Base-by-base conservation (phyloP, 192 early-diverging fungal species). In the Backusella morwellensis region DNA sequence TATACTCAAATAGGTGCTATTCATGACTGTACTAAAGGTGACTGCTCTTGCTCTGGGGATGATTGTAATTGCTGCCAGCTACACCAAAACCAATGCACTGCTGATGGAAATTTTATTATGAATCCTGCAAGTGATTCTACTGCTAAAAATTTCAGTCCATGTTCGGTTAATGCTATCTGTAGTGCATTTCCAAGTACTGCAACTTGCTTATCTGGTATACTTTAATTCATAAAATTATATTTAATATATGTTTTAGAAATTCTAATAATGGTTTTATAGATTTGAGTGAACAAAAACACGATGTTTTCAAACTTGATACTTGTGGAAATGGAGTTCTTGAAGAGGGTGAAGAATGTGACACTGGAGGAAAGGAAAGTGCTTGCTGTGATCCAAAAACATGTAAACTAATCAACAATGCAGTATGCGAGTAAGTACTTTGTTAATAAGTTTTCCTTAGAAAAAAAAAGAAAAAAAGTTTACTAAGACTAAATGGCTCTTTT, bases 301-400 rank as follows among this genome's bases (percentile, higher is more conserved):
- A 63, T 0, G 3, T 70, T 40, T 70, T 38, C 21, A 23, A 70
- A 36, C 68, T 70, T 21, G 26, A 70, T 14, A 23, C 36, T 44
- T 98, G 97, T 79, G 97, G 97, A 35, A 98, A 98, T 82, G 97
- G 97, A 0, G 89, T 98, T 74, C 90, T 90, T 78, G 97, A 98
- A 81, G 66, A 81, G 2, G 92, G 91, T 73, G 97, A 98, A 84
- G 90, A 98, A 70, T 98, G 97, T 82, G 97, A 98, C 76, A 95
- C 95, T 82, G 95, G 94, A 6, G 79, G 86, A 6, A 89, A 88
- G 38, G 88, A 90, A 70, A 93, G 94, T 73, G 86, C 90, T n/a
- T 98, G 97, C 83, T 98, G 97, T 78, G 87, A 94, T 78, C 88
- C 87, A 6, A 70, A 84, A 1, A 95, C 94, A 0, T 98, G 97